Evolutionary conservation across 805 yeast genomes (phyloP), one percentile per base, ranked within the genome.

Genomic region (Lipomyces starkeyi): DNA sequence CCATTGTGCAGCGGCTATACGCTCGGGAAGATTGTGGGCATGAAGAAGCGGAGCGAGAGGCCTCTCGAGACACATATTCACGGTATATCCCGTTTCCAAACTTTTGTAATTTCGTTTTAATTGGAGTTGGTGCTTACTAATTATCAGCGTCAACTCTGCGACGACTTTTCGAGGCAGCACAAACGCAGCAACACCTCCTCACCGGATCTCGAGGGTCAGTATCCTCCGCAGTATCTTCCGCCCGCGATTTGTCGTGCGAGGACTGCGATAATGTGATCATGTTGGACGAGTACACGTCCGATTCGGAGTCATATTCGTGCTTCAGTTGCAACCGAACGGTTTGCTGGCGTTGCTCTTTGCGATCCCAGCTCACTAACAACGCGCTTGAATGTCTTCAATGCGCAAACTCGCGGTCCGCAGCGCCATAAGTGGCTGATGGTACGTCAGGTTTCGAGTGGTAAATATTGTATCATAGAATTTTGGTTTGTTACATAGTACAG

Each of bases 281-380:
- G 63, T 47, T 66, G 25, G 71, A 68, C 47, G 72, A 69, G 60
- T 66, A 67, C 63, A 57, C 64, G 17, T 54, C 65, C 27, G 67
- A 67, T 20, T 65, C 72, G 35, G 68, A 69, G 29, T 40, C 66
- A 57, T 67, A 67, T 62, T 61, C 67, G 29, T 69, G 72, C 63
- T 68, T 40, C 52, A 59, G 62, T 35, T 69, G 72, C 49, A 49
- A 47, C 55, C 62, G 68, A 14, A 69, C 66, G 34, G 68, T 69
- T 2, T 69, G 72, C 64, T 69, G 72, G 72, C 71, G 72, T 7
- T 69, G 72, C 66, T 69, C 72, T 27, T 52, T 67, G 17, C 65
- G 71, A 3, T 25, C 66, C 3, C 66, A 43, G n/a, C 71, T 67
- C 22, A 64, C 62, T 14, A 70, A 43, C 62, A 40, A 47, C 40